Evolutionary conservation across 305 asterid genomes (phyloP), one percentile per base, ranked within the genome.

Genomic region (Solanum chacoense): DNA sequence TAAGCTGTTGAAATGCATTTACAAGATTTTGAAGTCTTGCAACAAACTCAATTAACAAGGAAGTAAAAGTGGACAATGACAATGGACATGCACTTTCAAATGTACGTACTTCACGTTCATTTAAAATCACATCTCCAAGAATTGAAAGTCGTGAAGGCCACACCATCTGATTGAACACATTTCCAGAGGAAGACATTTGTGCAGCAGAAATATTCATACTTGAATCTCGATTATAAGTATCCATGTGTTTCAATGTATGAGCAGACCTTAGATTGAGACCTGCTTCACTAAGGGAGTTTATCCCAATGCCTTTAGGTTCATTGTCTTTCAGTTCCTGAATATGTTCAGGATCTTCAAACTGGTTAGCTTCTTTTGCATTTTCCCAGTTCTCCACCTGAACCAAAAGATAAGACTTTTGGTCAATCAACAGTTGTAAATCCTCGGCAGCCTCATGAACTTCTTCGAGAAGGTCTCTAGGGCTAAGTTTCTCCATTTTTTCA

Each of bases 71-170:
- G 2, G 98, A 85, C 55, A 97, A 94, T 11, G 99, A 96, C 89
- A 97, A 87, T 1, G 98, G 96, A 63, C 98, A 94, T 3, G 99
- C 99, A 78, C 99, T 97, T 90, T 96, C 99, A 45, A 91, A 94
- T 1, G 98, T 97, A 88, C 94, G 85, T 7, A 92, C 98, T 91
- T 97, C 98, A 3, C 97, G 94, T 88, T 94, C 98, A 40, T 96
- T 96, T 7, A 94, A 88, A 85, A 94, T 85, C 16, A 90, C 89
- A 11, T 94, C 99, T 0, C 96, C 99, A 3, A 97, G 67, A 26
- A 96, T 59, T 10, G 99, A 97, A 86, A 97, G 95, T 18, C 98
- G 92, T 0, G 99, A 97, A 8, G 99, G 98, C 99, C 99, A 97
- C 94, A 93, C 90, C 4, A 94, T 90, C 92, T 94, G 99, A 81